phyloP scores from a whole-genome alignment of 1,284 basidiomycete species.

The Leucoagaricus sp. region DNA sequence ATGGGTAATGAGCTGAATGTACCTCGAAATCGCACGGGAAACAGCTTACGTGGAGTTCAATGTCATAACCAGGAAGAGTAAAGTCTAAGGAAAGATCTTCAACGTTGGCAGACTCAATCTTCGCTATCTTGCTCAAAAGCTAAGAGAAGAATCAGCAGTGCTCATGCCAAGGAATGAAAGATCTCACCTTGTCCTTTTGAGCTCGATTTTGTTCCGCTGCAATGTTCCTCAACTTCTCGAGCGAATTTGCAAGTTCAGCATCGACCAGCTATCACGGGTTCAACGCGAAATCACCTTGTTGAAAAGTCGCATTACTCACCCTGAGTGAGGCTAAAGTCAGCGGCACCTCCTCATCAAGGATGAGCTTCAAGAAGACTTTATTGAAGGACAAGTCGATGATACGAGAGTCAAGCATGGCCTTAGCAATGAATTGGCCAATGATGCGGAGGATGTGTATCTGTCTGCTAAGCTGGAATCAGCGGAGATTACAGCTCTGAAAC shows the following conservation, averaged over 20 bases:
- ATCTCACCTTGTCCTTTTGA: slow-evolving; percentile 55
- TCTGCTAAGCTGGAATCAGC: slow-evolving; percentile 48
- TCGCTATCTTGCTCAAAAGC: slow-evolving; percentile 58
- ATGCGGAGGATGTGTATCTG: slow-evolving; percentile 84
- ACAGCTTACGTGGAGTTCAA: slow-evolving; percentile 76
- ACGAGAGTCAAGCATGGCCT: slow-evolving; percentile 94
- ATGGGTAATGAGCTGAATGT: no score
- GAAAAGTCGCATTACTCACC: slow-evolving; percentile 45
- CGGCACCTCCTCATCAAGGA: slow-evolving; percentile 85
- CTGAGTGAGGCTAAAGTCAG: slow-evolving; percentile 81
- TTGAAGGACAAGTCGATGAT: slow-evolving; percentile 97
- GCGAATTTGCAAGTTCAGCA: slow-evolving; percentile 79
- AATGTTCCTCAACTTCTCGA: slow-evolving; percentile 75
- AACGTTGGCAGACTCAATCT: slow-evolving; percentile 66
- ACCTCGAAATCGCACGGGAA: no score
- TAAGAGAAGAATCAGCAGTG: slow-evolving; percentile 21
- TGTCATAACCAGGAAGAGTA: slow-evolving; percentile 93
- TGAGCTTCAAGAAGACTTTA: slow-evolving; percentile 87
- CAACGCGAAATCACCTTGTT: slow-evolving; percentile 5
- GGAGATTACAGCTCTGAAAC: slow-evolving; percentile 1
- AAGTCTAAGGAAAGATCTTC: slow-evolving; percentile 94
- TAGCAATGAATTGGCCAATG: slow-evolving; percentile 97
- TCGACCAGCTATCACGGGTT: slow-evolving; percentile 68
- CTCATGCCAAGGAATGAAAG: slow-evolving; percentile 2
- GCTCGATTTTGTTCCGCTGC: slow-evolving; percentile 39